Percentiles rank a stretch among this genome's conserved stretches.
Conservation (phyloP, 2,329 filamentous ascomycete genomes). For the Venturia carpophila region DNA sequence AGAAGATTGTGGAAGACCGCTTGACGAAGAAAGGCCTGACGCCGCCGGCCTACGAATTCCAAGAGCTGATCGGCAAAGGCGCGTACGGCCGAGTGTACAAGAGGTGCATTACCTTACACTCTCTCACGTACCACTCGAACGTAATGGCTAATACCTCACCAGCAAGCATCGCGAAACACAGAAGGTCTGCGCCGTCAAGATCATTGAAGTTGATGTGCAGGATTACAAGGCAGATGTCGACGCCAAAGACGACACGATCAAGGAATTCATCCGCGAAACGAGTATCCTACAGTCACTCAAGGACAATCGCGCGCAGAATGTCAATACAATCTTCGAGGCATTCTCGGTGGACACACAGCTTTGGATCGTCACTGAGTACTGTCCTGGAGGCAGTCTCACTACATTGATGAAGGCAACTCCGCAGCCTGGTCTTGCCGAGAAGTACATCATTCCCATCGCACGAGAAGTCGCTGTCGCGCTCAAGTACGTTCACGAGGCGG, state of each 20-base stretch:
- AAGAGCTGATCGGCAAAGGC: slow-evolving; percentile 67
- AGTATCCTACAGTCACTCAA: slow-evolving; percentile 63
- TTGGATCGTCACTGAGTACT: slow-evolving; percentile 86
- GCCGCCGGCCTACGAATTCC: slow-evolving; percentile 58
- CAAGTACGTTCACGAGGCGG: slow-evolving; percentile 56
- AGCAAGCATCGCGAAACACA: slow-evolving; percentile 35
- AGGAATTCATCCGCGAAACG: slow-evolving; percentile 53
- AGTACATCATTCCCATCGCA: slow-evolving; percentile 56
- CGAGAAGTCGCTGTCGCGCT: slow-evolving; percentile 55
- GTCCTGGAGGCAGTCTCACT: slow-evolving; percentile 71
- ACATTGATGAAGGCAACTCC: slow-evolving; percentile 48
- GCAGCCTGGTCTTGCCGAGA: slow-evolving; percentile 44
- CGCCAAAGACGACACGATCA: slow-evolving; percentile 35
- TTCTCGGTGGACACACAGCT: slow-evolving; percentile 69
- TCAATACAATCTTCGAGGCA: slow-evolving; percentile 75
- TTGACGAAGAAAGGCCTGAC: slow-evolving; percentile 53
- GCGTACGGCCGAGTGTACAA: slow-evolving; percentile 70
- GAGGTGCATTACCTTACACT: slow-evolving; percentile 30
- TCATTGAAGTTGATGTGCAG: slow-evolving; percentile 73
- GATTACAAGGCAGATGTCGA: slow-evolving; percentile 42
- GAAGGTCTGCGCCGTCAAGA: slow-evolving; percentile 65
- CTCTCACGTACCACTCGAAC: background rate
- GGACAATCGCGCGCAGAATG: slow-evolving; percentile 66
- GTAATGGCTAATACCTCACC: slow-evolving; percentile 21
- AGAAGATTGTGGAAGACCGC: slow-evolving; percentile 54